These are phyloP conservation scores for Boechera retrofracta DNA, from an alignment of 345 rosid genomes.

Conservation along the genomic window DNA sequence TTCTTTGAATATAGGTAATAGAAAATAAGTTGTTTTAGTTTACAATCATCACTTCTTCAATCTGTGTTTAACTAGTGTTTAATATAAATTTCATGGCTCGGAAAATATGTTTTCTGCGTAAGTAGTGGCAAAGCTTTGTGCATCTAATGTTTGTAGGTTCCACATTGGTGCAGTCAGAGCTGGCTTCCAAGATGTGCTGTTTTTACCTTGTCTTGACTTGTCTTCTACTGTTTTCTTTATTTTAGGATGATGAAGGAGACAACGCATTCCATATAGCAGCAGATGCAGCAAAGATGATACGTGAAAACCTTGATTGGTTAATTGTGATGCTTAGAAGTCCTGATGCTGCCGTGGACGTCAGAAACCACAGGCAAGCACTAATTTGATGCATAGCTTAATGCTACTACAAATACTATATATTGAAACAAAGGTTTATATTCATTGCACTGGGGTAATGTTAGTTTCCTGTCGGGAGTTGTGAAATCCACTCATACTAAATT, in stretches of 20 bases:
- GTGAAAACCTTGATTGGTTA: constrained; percentile 98
- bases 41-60: not conserved
- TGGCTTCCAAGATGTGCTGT: constrained; percentile 24
- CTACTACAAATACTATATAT: constrained; percentile 4
- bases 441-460: not conserved
- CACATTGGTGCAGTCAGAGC: constrained; percentile 17
- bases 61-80: constrained; percentile 23
- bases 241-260: constrained; percentile 93
- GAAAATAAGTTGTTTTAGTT: constrained; percentile 8
- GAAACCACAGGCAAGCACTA: constrained; percentile 84
- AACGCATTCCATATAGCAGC: constrained; percentile 99
- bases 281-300: constrained; percentile 92
- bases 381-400: constrained; percentile 27
- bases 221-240: constrained; percentile 34
- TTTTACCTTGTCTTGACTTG: constrained; percentile 34
- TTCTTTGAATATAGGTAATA: not conserved
- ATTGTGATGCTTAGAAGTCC: constrained; percentile 83
- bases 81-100: not conserved
- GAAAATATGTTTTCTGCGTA: constrained; percentile 18
- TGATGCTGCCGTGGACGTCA: constrained; percentile 79
- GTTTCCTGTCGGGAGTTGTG: constrained; percentile 29
- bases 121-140: constrained; percentile 21
- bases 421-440: constrained; percentile 9
- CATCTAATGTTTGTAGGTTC: constrained; percentile 23
- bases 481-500: not conserved